Evolutionary conservation across 2,329 filamentous ascomycete genomes (phyloP).

Genomic region (Aspergillus alliaceus): DNA sequence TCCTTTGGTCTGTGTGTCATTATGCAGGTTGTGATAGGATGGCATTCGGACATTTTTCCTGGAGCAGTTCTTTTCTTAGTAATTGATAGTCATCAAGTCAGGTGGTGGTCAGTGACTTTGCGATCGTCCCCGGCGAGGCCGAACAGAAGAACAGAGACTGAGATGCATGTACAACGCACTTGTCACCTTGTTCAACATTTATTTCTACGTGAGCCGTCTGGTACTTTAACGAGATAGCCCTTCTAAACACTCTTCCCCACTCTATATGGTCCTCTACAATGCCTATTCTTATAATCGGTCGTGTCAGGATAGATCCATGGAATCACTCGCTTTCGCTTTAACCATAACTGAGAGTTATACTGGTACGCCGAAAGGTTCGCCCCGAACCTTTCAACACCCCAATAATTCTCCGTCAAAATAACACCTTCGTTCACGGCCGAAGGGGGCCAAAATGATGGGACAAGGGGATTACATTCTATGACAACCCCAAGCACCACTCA

Average conservation of each 20-base stretch:
- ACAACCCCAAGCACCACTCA: conserved; percentile 12
- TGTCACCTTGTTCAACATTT: not conserved
- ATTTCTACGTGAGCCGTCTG: not conserved
- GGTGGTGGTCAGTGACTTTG: conserved; percentile 23
- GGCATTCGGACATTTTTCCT: conserved; percentile 15
- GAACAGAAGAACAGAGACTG: conserved; percentile 7
- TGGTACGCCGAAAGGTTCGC: conserved; percentile 30
- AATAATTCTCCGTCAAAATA: not conserved
- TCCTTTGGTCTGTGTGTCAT: conserved; percentile 18
- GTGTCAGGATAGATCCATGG: not conserved
- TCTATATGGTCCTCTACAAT: not conserved
- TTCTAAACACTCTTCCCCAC: not conserved
- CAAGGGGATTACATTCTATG: not conserved
- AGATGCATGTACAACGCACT: not conserved
- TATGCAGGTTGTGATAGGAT: conserved; percentile 17
- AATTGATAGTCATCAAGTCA: conserved; percentile 18
- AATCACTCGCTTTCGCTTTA: conserved; percentile 1
- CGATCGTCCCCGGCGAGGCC: conserved; percentile 20
- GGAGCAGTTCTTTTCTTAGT: conserved; percentile 5
- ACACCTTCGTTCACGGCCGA: conserved; percentile 3
- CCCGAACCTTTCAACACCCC: conserved; percentile 24
- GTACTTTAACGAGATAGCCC: not conserved
- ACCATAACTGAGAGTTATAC: no score
- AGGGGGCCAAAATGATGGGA: conserved; percentile 10
- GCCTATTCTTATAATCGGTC: not conserved